Base-by-base conservation (phyloP, 805 yeast species). In the Yarrowia sp. region DNA sequence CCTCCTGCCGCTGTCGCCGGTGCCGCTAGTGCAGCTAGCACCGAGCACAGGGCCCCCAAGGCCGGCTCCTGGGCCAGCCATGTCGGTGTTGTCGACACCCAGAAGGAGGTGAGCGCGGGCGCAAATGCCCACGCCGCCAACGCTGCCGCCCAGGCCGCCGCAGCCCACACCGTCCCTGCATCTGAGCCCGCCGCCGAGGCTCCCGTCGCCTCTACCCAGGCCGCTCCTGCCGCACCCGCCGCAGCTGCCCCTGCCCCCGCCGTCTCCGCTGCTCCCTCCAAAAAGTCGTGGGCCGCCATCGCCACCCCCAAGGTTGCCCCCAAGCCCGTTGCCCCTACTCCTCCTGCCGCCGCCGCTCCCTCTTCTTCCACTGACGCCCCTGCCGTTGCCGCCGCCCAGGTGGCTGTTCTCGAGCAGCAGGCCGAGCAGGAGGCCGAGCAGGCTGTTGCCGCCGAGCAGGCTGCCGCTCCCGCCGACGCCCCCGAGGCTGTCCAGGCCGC, bases 281-380 rank as follows among this genome's bases (percentile, higher is more conserved):
- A 78, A 69, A 78, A 80, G 71, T 80, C 90, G 5, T 87, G 91
- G 89, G 90, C 91, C 35, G 83, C 92, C 15, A 84, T 87, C 70
- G 86, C 87, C 62, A 77, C 84, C 65, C 86, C 90, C 50, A 80
- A 81, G 71, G 74, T 78, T 41, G 75, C 67, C 47, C 71, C 66
- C 51, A 66, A 70, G 70, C 69, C 73, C 66, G 66, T 72, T 64
- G 68, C 71, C 47, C 74, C 74, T 36, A 73, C 74, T 39, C 71
- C 75, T 68, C 67, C 76, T 74, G 67, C 70, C 69, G 67, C 38
- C n/a, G 39, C 67, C 18, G 66, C 71, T 66, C 65, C 69, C 66
- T 55, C 72, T 36, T 48, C 69, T 8, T 67, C 66, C 47, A 65
- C 70, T 61, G 67, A 70, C 17, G 66, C 51, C 35, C 64, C 47